Evolutionary conservation across 371 early-diverging fungal genomes (phyloP), one percentile per base, ranked within the genome.

Genomic region (Zopfochytrium polystomum): DNA sequence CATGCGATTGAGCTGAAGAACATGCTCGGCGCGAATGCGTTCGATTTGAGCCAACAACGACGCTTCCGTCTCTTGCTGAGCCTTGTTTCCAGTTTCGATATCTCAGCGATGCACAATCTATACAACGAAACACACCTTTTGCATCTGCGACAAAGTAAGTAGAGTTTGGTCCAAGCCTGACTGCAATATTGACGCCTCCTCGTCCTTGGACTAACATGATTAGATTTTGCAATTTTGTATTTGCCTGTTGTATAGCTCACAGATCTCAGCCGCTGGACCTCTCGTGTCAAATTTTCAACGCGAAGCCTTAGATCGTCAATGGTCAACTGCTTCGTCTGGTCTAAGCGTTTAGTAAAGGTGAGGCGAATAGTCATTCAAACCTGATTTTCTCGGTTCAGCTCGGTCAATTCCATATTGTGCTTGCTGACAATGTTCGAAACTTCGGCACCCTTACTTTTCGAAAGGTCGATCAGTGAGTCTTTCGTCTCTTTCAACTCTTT

Each of bases 81-180:
- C 55, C 68, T 67, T 43, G 9, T 13, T 32, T 23, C 6, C 6
- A 43, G 1, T 1, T 20, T 11, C 9, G 29, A 49, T 15, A 20
- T 25, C 27, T 38, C 3, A 5, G 15, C 26, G n/a, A 44, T 6
- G 47, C 11, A 47, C 2, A 52, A 15, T 0, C 13, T 23, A 18
- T 13, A 1, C 52, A 18, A 30, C 52, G 11, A 20, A n/a, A 25
- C 34, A 34, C 73, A 80, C 84, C 73, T 87, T 80, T 71, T 90
- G 89, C 60, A 90, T 63, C 54, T 88, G 82, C 18, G 89, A 84
- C 63, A 97, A 75, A 58, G 92, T 91, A 30, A 86, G 62, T 55
- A 97, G 77, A 52, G 92, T 90, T 77, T 97, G 95, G 74, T 96
- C 97, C 83, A 97, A 83, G 32, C 91, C 93, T n/a, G 90, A 87